A percentile compares a stretch with the other conserved stretches of the same genome.
phyloP scores from a whole-genome alignment of 2,329 filamentous ascomycete genomes.

The Thermothelomyces thermophilus region DNA sequence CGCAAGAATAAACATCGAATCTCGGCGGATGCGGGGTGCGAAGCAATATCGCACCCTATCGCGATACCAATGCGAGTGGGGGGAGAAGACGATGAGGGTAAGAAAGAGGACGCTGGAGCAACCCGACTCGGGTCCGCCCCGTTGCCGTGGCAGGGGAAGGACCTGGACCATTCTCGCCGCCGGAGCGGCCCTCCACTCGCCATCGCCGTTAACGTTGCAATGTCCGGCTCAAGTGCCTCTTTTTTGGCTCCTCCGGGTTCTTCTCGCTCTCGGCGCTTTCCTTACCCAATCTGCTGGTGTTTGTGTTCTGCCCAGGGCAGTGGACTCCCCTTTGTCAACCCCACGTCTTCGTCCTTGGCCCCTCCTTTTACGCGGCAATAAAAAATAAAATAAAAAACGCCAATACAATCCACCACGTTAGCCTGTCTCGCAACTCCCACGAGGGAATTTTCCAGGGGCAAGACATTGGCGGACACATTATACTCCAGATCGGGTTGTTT shows the following conservation, averaged over 20 bases:
- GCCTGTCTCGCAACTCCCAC: neutral
- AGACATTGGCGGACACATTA: neutral
- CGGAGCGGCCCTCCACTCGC: no score
- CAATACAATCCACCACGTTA: neutral
- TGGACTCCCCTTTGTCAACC: neutral
- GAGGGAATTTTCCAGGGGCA: neutral
- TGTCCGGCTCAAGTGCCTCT: no score
- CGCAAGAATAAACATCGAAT: no score
- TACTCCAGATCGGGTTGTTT: neutral
- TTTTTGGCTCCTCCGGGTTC: no score
- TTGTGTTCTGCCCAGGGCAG: neutral
- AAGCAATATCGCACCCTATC: neutral
- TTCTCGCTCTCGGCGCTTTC: no score
- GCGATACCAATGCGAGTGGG: neutral
- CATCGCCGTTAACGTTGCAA: no score
- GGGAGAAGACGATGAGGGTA: neutral
- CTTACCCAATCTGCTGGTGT: no score
- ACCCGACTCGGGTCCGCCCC: no score
- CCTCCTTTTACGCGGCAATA: slow-evolving; percentile 4
- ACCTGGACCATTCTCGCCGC: no score
- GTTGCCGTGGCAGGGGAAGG: no score
- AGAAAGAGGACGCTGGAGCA: no score
- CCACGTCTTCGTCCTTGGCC: neutral
- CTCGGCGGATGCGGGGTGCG: neutral
- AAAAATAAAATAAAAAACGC: no score